Evolutionary conservation across 768 basidiomycete genomes (phyloP).

Genomic region (Boletus tomentosulus): DNA sequence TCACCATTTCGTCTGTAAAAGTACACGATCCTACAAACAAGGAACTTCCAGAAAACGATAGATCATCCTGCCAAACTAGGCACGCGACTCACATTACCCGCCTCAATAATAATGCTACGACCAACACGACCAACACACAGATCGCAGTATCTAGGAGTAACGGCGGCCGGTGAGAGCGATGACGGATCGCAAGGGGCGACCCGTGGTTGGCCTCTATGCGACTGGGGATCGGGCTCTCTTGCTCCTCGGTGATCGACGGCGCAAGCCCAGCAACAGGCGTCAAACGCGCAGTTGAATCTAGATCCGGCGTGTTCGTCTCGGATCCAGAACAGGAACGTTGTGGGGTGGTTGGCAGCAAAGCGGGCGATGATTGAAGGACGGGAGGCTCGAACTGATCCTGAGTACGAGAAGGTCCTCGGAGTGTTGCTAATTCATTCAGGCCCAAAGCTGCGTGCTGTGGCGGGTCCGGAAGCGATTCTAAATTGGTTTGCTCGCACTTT

Average conservation of each 20-base stretch:
- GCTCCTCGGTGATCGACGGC: constrained; percentile 7
- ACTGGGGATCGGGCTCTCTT: constrained; percentile 6
- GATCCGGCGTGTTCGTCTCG: constrained; percentile 11
- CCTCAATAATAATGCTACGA: constrained; percentile 64
- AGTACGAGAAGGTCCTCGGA: constrained; percentile 23
- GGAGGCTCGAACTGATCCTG: constrained; percentile 15
- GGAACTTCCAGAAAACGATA: constrained; percentile 14
- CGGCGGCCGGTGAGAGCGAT: constrained; percentile 42
- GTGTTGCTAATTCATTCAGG: constrained; percentile 10
- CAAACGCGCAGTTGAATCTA: constrained; percentile 17
- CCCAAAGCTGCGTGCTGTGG: constrained; percentile 14
- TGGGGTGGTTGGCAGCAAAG: constrained; percentile 13
- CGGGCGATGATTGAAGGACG: constrained; percentile 11
- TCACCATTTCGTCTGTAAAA: constrained; percentile 3
- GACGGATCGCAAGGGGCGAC: constrained; percentile 11
- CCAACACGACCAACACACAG: constrained; percentile 63
- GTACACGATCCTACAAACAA: constrained; percentile 18
- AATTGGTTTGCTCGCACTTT: constrained; percentile 63
- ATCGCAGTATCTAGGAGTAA: constrained; percentile 71
- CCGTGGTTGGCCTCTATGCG: constrained; percentile 17
- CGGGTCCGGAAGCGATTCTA: constrained; percentile 70
- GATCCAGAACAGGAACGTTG: constrained; percentile 13
- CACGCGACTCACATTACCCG: constrained; percentile 41
- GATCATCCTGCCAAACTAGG: constrained; percentile 17
- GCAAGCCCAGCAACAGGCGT: constrained; percentile 10